Conservation (phyloP, 2,329 filamentous ascomycete species). For the Westerdykella ornata region DNA sequence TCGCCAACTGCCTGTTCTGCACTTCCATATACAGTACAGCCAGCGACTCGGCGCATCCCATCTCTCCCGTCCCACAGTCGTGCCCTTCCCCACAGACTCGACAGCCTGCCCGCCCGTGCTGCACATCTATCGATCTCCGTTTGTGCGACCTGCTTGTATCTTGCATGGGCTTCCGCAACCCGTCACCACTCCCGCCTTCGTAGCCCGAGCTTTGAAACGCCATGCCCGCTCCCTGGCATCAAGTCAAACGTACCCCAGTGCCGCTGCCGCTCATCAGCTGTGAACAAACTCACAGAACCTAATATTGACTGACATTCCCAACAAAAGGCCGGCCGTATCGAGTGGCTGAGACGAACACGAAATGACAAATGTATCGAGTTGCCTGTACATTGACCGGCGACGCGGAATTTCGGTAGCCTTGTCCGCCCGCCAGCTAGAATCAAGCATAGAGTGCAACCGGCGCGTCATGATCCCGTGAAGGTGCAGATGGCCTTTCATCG, state of each 20-base stretch:
- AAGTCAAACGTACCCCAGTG: constrained; percentile 5
- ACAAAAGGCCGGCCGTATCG: not conserved
- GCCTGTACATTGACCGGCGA: too few relatives aligned
- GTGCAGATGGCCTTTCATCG: constrained; percentile 19
- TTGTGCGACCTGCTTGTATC: constrained; percentile 30
- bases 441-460: constrained; percentile 7
- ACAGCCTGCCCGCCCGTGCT: constrained; percentile 22
- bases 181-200: constrained; percentile 22
- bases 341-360: not conserved
- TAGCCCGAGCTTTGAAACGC: constrained; percentile 27
- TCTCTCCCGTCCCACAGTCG: constrained; percentile 24
- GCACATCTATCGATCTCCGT: constrained; percentile 28
- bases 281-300: too few relatives aligned
- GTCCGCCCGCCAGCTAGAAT: not conserved
- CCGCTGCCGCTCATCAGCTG: not conserved
- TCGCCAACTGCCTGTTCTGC: not conserved
- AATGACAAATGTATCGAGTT: too few relatives aligned
- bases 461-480: constrained; percentile 4
- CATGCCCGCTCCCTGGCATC: constrained; percentile 22
- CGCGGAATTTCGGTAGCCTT: too few relatives aligned
- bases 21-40: not conserved
- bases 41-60: constrained; percentile 8
- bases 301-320: too few relatives aligned
- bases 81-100: constrained; percentile 30
- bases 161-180: constrained; percentile 34